Conservation (phyloP, 352 stramenopile genomes). For the Sclerospora graminicola region DNA sequence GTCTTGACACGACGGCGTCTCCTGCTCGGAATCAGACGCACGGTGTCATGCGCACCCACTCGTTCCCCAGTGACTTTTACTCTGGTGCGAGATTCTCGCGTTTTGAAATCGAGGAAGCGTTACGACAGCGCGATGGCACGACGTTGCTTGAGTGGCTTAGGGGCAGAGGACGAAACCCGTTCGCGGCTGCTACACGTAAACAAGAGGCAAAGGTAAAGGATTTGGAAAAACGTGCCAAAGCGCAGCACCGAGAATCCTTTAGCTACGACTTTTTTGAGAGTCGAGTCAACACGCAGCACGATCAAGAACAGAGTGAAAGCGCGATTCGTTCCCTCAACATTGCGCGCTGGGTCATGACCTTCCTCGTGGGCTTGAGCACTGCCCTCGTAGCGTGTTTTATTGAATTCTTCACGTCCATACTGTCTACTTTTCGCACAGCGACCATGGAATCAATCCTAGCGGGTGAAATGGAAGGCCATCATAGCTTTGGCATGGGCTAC, state of each 20-base stretch:
- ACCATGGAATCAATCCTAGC: constrained; percentile 83
- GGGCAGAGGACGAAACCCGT: constrained; percentile 25
- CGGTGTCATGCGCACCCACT: constrained; percentile 63
- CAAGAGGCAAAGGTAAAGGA: constrained; percentile 36
- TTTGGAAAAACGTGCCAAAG: constrained; percentile 67
- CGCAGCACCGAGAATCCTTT: constrained; percentile 78
- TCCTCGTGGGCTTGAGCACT: constrained; percentile 90
- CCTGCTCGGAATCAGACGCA: constrained; percentile 9
- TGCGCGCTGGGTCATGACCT: constrained; percentile 92
- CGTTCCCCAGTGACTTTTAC: constrained; percentile 69
- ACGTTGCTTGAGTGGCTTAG: constrained; percentile 64
- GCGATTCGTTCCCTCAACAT: constrained; percentile 72
- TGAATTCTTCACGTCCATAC: constrained; percentile 81
- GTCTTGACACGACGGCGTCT: constrained; percentile 1
- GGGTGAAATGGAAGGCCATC: constrained; percentile 30
- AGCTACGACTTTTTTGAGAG: constrained; percentile 86
- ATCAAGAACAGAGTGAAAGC: constrained; percentile 74
- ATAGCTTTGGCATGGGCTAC: constrained; percentile 72
- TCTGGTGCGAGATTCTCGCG: constrained; percentile 56
- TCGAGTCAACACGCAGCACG: constrained; percentile 79
- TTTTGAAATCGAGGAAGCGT: constrained; percentile 70
- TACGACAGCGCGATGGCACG: constrained; percentile 50
- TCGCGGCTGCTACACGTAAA: constrained; percentile 18
- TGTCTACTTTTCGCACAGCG: constrained; percentile 84
- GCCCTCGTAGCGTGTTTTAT: constrained; percentile 90